Base-by-base conservation (phyloP, 768 basidiomycete genomes). In the Lactarius sp. region DNA sequence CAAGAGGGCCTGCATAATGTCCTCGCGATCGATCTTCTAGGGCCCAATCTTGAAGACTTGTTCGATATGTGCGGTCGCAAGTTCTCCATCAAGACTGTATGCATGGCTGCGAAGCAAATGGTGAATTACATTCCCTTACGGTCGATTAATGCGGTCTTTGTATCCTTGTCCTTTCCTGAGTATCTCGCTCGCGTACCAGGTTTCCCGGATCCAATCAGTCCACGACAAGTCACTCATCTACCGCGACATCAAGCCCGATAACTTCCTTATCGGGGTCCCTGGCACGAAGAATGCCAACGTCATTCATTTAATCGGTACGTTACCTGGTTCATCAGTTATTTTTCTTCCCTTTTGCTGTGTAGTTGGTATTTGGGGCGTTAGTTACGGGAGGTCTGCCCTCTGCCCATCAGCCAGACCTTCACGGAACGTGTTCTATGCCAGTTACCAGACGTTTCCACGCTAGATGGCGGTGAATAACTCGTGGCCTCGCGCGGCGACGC, bases 31-130 rank as follows among this genome's bases (percentile, higher is more conserved):
- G 96, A 99, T 77, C 81, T 99, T 36, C 81, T 99, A 14, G 97
- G 96, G n/a, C 96, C 96, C 22, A 96, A 94, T 70, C 78, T 99
- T 50, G 96, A 99, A 77, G 96, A 99, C 73, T 81, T 99, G 39
- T 98, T 99, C 73, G 96, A 98, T 76, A 94, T 97, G 93, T 98
- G 95, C 73, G 86, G 88, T n/a, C 88, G 96, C 68, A 98, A 98
- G 77, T 99, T 98, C 77, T 85, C 85, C 57, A 87, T 96, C 75
- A 99, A 99, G 83, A 98, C 96, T 0, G 96, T 98, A 33, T 97
- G 94, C 73, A 94, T 99, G 96, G 90, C 92, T 56, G 97, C 97
- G 18, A 98, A 91, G 76, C 97, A 99, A 75, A 99, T 98, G 96
- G 96, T 95, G 66, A 75, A 86, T 75, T 16, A 39, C 50, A 57